phyloP scores from a whole-genome alignment of 768 basidiomycete species.

The Lanmaoa rubissima region DNA sequence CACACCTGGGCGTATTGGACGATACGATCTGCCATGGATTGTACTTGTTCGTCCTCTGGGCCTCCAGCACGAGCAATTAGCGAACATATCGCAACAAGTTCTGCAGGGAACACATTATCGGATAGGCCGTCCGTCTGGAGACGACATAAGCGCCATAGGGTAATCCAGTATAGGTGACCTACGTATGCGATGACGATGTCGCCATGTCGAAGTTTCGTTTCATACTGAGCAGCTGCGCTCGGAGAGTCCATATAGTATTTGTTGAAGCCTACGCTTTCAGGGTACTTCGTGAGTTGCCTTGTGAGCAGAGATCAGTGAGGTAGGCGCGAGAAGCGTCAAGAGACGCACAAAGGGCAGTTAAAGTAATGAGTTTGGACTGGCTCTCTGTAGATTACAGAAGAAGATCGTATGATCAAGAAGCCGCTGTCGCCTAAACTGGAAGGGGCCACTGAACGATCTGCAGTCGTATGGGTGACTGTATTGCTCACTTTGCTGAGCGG shows the following conservation, averaged over 20 bases:
- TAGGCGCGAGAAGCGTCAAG: background rate
- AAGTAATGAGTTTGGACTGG: slow-evolving; percentile 34
- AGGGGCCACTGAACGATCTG: slow-evolving; percentile 4
- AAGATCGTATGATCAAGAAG: slow-evolving; percentile 67
- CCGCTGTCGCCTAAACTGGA: slow-evolving; percentile 77
- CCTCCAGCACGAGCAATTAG: slow-evolving; percentile 56
- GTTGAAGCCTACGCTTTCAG: slow-evolving; percentile 19
- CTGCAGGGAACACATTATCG: slow-evolving; percentile 62
- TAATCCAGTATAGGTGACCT: slow-evolving; percentile 10
- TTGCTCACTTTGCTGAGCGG: slow-evolving; percentile 71
- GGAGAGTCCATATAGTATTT: slow-evolving; percentile 36
- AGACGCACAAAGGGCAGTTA: slow-evolving; percentile 33
- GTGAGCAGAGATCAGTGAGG: background rate
- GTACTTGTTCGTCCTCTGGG: slow-evolving; percentile 60
- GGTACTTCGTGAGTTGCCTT: slow-evolving; percentile 37
- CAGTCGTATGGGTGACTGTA: background rate
- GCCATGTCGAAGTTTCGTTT: slow-evolving; percentile 49
- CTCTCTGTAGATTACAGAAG: slow-evolving; percentile 53
- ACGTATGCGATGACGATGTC: slow-evolving; percentile 53
- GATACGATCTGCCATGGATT: slow-evolving; percentile 69
- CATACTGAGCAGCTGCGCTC: slow-evolving; percentile 42
- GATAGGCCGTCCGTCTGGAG: slow-evolving; percentile 53
- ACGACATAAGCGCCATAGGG: slow-evolving; percentile 2
- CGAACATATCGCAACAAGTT: slow-evolving; percentile 68
- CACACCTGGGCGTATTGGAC: slow-evolving; percentile 67